Evolutionary conservation across 139 green algal genomes (phyloP).

Genomic region (Zygnema circumcarinatum): DNA sequence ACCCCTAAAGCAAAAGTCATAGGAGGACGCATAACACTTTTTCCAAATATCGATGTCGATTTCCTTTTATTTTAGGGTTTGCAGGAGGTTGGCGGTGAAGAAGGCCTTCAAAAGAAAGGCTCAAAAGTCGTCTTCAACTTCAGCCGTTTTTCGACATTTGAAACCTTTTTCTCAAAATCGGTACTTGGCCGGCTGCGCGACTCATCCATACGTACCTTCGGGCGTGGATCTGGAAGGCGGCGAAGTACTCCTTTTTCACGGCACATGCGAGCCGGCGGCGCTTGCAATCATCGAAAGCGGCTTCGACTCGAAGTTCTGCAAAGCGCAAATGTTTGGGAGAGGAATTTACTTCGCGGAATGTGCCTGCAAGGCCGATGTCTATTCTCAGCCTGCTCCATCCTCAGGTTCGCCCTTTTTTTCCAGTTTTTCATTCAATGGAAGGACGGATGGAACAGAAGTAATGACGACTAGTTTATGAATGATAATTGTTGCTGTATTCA

Average conservation of each 20-base stretch:
- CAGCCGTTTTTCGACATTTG: neutral
- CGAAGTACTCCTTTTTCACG: neutral
- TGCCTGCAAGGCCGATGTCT: neutral
- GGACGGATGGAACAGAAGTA: no score
- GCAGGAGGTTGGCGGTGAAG: neutral
- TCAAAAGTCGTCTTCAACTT: neutral
- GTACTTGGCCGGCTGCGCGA: neutral
- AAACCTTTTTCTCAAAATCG: no score
- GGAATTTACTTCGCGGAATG: neutral
- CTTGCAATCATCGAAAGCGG: neutral
- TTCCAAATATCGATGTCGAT: no score
- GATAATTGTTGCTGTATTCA: neutral
- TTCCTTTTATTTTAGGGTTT: neutral
- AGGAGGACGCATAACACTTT: neutral
- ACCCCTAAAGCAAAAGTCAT: neutral
- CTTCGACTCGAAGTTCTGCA: neutral
- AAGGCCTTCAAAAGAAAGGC: neutral
- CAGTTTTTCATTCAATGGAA: no score
- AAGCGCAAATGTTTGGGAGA: neutral
- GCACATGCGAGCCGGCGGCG: neutral
- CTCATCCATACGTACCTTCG: neutral
- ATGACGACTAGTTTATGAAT: neutral
- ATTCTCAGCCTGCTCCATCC: neutral
- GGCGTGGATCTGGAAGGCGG: neutral
- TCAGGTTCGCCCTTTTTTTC: neutral